These are phyloP conservation scores for Cadophora gregata DNA, from an alignment of 2,329 filamentous ascomycete genomes.

Conservation along the genomic window DNA sequence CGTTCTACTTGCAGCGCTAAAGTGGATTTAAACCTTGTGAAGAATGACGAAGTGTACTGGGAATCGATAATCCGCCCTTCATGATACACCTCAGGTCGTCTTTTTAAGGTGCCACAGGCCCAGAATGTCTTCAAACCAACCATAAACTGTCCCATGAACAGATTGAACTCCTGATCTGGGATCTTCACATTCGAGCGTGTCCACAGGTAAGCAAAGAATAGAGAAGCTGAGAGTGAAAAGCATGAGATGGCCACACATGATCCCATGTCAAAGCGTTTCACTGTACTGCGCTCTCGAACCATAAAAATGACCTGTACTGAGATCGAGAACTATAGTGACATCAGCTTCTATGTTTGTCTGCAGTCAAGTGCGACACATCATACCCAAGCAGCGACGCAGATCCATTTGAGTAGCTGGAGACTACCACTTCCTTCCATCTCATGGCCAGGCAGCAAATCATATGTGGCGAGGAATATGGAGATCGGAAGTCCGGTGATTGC, in stretches of 20 bases:
- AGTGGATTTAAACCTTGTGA: neutral
- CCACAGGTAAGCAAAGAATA: neutral
- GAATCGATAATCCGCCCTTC: neutral
- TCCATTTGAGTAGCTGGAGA: neutral
- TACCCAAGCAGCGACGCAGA: neutral
- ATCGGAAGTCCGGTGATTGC: neutral
- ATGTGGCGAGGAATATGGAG: neutral
- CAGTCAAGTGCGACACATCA: neutral
- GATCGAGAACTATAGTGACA: neutral
- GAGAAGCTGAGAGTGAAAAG: neutral
- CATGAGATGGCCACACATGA: neutral
- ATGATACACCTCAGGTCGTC: neutral
- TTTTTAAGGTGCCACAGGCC: neutral
- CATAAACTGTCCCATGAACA: neutral
- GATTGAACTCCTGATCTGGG: neutral
- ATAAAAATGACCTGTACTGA: neutral
- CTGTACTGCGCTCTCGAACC: neutral
- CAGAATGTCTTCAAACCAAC: neutral
- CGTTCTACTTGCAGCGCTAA: neutral
- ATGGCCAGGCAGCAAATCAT: neutral
- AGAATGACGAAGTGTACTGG: neutral
- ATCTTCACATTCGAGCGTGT: neutral
- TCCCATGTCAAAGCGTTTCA: neutral
- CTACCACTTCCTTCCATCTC: neutral
- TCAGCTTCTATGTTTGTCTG: neutral